A percentile compares a stretch with the other conserved stretches of the same genome.
Evolutionary conservation across 2,329 filamentous ascomycete species (phyloP).

Genomic region (Fusarium bactridioides): DNA sequence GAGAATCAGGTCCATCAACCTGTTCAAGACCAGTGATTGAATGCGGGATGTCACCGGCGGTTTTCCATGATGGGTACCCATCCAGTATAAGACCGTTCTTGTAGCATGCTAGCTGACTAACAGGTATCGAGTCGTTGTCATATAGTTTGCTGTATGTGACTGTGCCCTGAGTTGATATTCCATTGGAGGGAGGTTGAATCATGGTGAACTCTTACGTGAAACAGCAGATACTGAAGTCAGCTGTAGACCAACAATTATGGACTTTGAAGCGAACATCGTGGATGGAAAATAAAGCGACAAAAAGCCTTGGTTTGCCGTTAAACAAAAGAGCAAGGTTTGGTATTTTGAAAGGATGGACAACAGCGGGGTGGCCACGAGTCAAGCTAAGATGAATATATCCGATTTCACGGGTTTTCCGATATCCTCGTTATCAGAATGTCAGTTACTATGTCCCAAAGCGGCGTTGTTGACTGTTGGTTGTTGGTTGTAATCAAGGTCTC

Average conservation of each 20-base stretch:
- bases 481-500: neutral
- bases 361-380: neutral
- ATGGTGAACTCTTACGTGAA: neutral
- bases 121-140: neutral
- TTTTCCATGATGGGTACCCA: neutral
- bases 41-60: neutral
- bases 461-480: neutral
- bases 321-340: neutral
- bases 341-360: neutral
- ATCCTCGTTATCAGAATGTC: neutral
- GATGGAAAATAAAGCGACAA: too few species aligned
- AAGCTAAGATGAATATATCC: neutral
- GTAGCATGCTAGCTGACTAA: neutral
- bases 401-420: neutral
- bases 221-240: neutral
- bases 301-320: fast-evolving
- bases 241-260: too few species aligned
- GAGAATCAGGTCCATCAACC: neutral
- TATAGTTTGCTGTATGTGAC: neutral
- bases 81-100: neutral
- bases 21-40: neutral
- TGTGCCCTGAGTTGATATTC: neutral
- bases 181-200: neutral
- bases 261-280: neutral
- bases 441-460: neutral